Evolutionary conservation across 1,139 yeast species (phyloP), one percentile per base, ranked within the genome.

Genomic region (Hansenula sp.): DNA sequence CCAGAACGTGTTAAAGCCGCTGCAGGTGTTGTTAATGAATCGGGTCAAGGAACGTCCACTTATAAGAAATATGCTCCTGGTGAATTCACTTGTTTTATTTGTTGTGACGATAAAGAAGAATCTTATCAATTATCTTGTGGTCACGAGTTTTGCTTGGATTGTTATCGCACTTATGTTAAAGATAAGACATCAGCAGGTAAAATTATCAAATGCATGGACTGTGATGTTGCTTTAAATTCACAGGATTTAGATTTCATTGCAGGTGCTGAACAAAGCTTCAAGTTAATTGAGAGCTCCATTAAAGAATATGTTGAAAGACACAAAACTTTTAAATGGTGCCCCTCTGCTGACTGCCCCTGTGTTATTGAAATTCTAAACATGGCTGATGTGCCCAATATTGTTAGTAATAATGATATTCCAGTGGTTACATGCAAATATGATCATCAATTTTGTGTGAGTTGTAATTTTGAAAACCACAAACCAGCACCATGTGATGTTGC

Each of bases 401-500:
- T 63, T 51, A 55, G 65, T n/a, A 55, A 64, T 21, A 56, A 68
- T 33, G 74, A 72, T 17, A 64, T 76, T 10, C 93, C 94, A 1
- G 72, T 79, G 9, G 97, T 89, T 1, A 66, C 71, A 34, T 93
- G 99, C 61, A 60, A 67, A 1, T 70, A 76, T 41, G 77, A 75
- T 8, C 93, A 90, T 57, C 76, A 75, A 47, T 93, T 91, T 59
- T 93, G 99, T 59, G 85, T 83, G 55, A 70, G 74, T 19, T 93
- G 99, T 62, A 78, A 78, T 21, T 72, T 70, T 49, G 93, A 84
- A 58, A 84, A 84, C 54, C 99, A 93, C 63, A 68, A 80, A 27
- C 98, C 98, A 0, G 78, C 88, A 32, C 88, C 94, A 1, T 93
- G 99, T 60, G 66, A 67, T 55, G 60, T 86, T 12, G 85, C 85